A percentile compares a stretch with the other conserved stretches of the same genome.
These are phyloP conservation scores for Corinectria fuckeliana DNA, from an alignment of 2,329 filamentous ascomycete genomes.

Conservation along the genomic window DNA sequence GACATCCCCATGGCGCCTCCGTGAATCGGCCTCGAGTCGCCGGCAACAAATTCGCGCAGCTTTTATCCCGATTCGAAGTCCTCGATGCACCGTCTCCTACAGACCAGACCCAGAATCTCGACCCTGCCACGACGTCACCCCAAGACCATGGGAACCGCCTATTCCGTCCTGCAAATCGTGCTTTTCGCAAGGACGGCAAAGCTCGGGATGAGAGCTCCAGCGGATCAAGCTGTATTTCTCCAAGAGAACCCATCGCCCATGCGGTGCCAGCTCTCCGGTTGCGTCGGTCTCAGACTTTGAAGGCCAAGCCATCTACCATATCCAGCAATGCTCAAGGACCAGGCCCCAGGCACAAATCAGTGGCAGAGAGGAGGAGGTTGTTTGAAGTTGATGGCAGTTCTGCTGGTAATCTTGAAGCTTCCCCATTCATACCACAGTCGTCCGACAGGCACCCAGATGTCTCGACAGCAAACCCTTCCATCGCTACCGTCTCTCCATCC, in stretches of 20 bases:
- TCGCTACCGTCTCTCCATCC: neutral
- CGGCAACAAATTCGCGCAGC: conserved; percentile 37
- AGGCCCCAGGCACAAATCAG: conserved; percentile 29
- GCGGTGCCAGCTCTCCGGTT: neutral
- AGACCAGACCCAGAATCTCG: neutral
- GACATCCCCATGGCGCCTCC: conserved; percentile 12
- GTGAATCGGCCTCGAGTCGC: conserved; percentile 8
- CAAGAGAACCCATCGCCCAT: neutral
- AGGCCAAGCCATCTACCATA: neutral
- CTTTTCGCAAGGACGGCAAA: neutral
- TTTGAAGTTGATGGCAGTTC: conserved; percentile 23
- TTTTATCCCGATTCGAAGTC: conserved; percentile 47
- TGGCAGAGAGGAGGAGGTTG: conserved; percentile 34
- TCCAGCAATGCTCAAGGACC: neutral
- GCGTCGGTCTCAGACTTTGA: conserved; percentile 24
- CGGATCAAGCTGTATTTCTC: conserved; percentile 12
- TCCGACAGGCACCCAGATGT: conserved; percentile 6
- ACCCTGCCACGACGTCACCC: neutral
- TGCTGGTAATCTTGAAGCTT: conserved; percentile 3
- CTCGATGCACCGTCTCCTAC: conserved; percentile 30
- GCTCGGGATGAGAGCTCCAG: conserved; percentile 6
- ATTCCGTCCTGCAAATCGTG: neutral
- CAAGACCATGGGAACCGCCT: neutral
- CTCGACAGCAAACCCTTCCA: neutral
- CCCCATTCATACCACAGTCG: neutral